Evolutionary conservation across 2,329 filamentous ascomycete genomes (phyloP), one percentile per base, ranked within the genome.

Genomic region (Stenocarpella maydis): DNA sequence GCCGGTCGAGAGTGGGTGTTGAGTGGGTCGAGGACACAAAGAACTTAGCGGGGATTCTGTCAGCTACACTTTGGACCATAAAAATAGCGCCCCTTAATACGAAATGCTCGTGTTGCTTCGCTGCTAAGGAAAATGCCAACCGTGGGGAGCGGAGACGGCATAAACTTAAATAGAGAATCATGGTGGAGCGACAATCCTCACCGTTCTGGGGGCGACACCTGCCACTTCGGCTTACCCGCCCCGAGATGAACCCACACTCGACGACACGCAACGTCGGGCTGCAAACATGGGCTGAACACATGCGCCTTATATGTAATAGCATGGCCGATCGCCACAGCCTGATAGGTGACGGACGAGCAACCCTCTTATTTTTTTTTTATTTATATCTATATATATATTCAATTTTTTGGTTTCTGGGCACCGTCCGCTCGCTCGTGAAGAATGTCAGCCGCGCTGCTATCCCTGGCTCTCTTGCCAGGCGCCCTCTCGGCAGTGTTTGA

Each of bases 371-470:
- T 60, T n/a, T n/a, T n/a, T n/a, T n/a, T n/a, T n/a, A n/a, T n/a
- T n/a, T n/a, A n/a, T n/a, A n/a, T n/a, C n/a, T n/a, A n/a, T n/a
- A n/a, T n/a, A n/a, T n/a, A n/a, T n/a, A n/a, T n/a, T n/a, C n/a
- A n/a, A n/a, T n/a, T n/a, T n/a, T 19, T 50, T 50, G 26, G 10
- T 34, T 66, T 26, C 8, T n/a, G n/a, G 31, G n/a, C 9, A 60
- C 15, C 39, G 52, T 47, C 39, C 66, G 34, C 47, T 68, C 66
- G 45, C 37, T 63, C 34, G 47, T 52, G 41, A 21, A 68, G 26
- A 63, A 69, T 69, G 67, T 65, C 67, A 26, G 58, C n/a, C 41
- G 50, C 49, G 28, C 19, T 69, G 31, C 28, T 69, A 12, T 65
- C 67, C 17, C 28, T 69, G 39, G 60, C 60, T 34, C 50, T 28